A percentile compares a stretch with the other conserved stretches of the same genome.
These are phyloP conservation scores for Solanum boliviense DNA, from an alignment of 257 asterid species.

Conservation along the genomic window DNA sequence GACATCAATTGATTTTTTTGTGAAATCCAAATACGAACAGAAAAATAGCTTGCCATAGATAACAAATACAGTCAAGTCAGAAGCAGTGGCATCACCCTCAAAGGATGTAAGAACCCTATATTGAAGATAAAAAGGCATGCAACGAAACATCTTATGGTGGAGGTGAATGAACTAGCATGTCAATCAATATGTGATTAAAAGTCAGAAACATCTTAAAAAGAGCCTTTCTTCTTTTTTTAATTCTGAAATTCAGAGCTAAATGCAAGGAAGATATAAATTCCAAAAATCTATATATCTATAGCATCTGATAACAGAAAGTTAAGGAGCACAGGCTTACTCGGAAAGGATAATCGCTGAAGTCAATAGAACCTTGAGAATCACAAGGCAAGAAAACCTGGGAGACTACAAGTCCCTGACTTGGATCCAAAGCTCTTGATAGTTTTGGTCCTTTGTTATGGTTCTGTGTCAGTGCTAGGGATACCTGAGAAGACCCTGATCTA, in stretches of 20 bases:
- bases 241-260: not conserved
- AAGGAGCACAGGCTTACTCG: constrained; percentile 48
- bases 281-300: not conserved
- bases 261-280: not conserved
- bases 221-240: not conserved
- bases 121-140: not conserved
- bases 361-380: constrained; percentile 84
- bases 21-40: not conserved
- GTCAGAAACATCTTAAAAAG: not conserved
- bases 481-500: constrained; percentile 31
- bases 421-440: constrained; percentile 30
- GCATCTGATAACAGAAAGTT: not conserved
- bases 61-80: not conserved
- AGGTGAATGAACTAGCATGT: not conserved
- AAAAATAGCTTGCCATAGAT: not conserved
- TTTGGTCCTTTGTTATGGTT: constrained; percentile 60
- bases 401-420: constrained; percentile 51
- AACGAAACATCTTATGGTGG: not conserved
- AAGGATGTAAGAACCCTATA: not conserved
- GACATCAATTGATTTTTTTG: not conserved
- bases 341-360: constrained; percentile 76
- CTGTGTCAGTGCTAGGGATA: constrained; percentile 65
- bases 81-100: not conserved
- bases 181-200: not conserved
- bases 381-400: constrained; percentile 89